These are phyloP conservation scores for Takakia lepidozioides DNA, from an alignment of 225 moss, liverwort and hornwort genomes.

Conservation along the genomic window DNA sequence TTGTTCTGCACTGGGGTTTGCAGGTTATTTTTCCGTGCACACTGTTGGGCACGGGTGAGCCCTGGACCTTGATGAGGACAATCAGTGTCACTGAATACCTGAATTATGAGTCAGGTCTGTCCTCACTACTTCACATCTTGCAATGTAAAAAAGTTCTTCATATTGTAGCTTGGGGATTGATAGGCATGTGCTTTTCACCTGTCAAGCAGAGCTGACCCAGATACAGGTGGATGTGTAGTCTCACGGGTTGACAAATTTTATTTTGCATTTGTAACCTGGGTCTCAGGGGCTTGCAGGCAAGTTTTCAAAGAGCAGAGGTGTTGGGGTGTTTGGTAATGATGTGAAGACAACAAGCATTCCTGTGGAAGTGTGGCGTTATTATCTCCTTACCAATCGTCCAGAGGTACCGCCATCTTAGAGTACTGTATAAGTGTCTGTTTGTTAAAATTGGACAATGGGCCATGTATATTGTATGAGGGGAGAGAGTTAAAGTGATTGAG, in stretches of 20 bases:
- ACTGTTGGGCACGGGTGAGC: slow-evolving; percentile 78
- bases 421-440: not conserved
- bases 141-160: no score
- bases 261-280: no score
- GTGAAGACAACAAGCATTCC: slow-evolving; percentile 75
- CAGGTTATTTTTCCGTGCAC: slow-evolving; percentile 98
- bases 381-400: slow-evolving; percentile 83
- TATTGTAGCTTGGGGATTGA: no score
- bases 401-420: slow-evolving; percentile 44
- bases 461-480: no score
- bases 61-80: slow-evolving; percentile 93
- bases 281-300: slow-evolving; percentile 62
- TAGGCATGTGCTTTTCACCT: no score
- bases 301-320: slow-evolving; percentile 94
- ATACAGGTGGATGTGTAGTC: no score
- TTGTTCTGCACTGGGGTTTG: no score
- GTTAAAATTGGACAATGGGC: no score
- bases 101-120: slow-evolving; percentile 83
- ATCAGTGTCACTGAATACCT: slow-evolving; percentile 94
- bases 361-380: slow-evolving; percentile 96
- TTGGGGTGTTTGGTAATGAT: slow-evolving; percentile 93
- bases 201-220: no score
- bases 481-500: no score
- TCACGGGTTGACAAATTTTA: no score
- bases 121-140: not conserved